Evolutionary conservation across 1,139 yeast species (phyloP), one percentile per base, ranked within the genome.

Genomic region (Candida sanyaensis): DNA sequence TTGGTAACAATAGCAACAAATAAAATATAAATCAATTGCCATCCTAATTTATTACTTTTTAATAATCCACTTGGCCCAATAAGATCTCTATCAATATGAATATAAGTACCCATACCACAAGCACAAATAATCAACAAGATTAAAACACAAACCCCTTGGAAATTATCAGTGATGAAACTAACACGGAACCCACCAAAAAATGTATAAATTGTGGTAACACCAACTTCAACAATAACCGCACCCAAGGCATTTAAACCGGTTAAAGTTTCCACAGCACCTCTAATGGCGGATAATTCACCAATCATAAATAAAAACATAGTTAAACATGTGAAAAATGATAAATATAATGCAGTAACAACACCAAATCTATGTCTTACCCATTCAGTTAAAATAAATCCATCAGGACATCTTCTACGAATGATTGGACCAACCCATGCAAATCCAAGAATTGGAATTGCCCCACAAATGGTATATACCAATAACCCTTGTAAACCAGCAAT

Each of bases 301-400:
- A 90, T 86, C 91, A 90, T 86, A 66, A 86, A 92, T 57, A 92
- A 74, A 61, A 86, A 92, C 80, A 92, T 80, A 7, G 97, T 92
- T 54, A 92, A 76, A 50, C 92, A 79, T 3, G 97, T 90, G 66
- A 91, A 89, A 44, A 83, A 84, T 5, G 96, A 85, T 47, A 92
- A 69, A 58, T 88, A 89, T 55, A 89, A 72, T 1, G 88, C 87
- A 6, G 96, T 77, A 21, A 85, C 68, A 5, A 75, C 62, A 1
- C 97, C 98, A 61, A 77, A 92, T 53, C 97, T 75, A 39, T 81
- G 83, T 60, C 89, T 79, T 11, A 89, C 95, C 98, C 98, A 92
- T 63, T 91, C 97, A n/a, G 97, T 89, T 55, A 92, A 73, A 37
- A 92, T 90, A 63, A 92, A 92, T 5, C 97, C 98, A 8, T 88